Conservation (phyloP, 495 filamentous ascomycete genomes). For the Penicillium desertorum region DNA sequence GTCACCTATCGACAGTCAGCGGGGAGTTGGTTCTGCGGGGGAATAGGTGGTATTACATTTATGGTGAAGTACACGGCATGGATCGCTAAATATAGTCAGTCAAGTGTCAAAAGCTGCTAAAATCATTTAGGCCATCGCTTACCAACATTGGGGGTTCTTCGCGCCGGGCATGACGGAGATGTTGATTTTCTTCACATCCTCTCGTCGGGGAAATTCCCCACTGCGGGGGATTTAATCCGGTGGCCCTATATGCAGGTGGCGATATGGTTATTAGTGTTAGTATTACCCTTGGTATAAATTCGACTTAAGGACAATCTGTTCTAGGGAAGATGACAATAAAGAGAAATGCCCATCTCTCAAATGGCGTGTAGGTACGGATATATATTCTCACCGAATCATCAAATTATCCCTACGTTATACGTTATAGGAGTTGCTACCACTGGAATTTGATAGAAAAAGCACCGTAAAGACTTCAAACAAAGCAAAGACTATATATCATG, state of each 20-base stretch:
- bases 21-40: not conserved
- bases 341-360: not conserved
- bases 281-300: not conserved
- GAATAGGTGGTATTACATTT: constrained; percentile 18
- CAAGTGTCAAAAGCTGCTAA: not conserved
- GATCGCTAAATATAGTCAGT: constrained; percentile 17
- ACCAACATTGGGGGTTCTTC: constrained; percentile 1
- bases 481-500: too few relatives aligned
- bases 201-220: not conserved
- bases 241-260: not conserved
- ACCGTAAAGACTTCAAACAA: too few relatives aligned
- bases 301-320: not conserved
- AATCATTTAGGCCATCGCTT: not conserved
- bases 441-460: too few relatives aligned
- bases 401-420: too few relatives aligned
- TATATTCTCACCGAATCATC: too few relatives aligned
- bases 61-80: constrained; percentile 27
- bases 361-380: too few relatives aligned
- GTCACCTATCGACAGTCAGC: constrained; percentile 18
- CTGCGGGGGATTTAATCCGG: constrained; percentile 3
- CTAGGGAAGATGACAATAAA: not conserved
- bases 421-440: too few relatives aligned
- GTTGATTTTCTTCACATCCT: constrained; percentile 1
- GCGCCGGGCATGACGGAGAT: constrained; percentile 1
- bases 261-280: not conserved